These are phyloP conservation scores for Gossypium gossypioides DNA, from an alignment of 441 rosid species.

Conservation along the genomic window DNA sequence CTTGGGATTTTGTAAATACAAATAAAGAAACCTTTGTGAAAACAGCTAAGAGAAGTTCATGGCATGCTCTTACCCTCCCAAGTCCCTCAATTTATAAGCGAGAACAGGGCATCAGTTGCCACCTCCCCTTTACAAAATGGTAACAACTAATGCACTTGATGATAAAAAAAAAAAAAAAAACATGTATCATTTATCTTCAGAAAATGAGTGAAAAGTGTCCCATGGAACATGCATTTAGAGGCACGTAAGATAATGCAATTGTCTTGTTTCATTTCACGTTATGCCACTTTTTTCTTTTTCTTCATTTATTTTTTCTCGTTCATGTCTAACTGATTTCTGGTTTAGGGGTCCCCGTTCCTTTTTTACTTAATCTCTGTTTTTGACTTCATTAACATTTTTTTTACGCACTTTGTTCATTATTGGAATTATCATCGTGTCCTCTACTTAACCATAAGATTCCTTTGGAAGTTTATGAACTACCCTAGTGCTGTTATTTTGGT, in stretches of 20 bases:
- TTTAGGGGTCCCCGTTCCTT: not conserved
- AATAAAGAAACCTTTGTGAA: not conserved
- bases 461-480: too few relatives aligned
- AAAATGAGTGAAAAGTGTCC: constrained; percentile 25
- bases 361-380: not conserved
- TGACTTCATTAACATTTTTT: not conserved
- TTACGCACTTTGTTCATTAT: too few relatives aligned
- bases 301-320: not conserved
- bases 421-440: too few relatives aligned
- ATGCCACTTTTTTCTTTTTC: not conserved
- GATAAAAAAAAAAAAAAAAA: constrained; percentile 3
- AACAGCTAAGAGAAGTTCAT: constrained; percentile 26
- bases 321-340: constrained; percentile 14
- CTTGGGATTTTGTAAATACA: constrained; percentile 9
- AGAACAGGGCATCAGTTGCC: constrained; percentile 6
- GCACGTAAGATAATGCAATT: constrained; percentile 29
- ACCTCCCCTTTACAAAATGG: not conserved
- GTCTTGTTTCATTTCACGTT: not conserved
- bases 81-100: constrained; percentile 31
- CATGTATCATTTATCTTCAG: constrained; percentile 13
- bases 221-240: constrained; percentile 22
- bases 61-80: constrained; percentile 9
- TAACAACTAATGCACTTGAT: not conserved
- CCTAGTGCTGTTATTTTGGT: too few relatives aligned
- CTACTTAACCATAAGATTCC: too few relatives aligned